Percentiles rank a stretch among this genome's conserved stretches.
Evolutionary conservation across 129 eudicot genomes (phyloP).

Genomic region (Flaveria robusta): DNA sequence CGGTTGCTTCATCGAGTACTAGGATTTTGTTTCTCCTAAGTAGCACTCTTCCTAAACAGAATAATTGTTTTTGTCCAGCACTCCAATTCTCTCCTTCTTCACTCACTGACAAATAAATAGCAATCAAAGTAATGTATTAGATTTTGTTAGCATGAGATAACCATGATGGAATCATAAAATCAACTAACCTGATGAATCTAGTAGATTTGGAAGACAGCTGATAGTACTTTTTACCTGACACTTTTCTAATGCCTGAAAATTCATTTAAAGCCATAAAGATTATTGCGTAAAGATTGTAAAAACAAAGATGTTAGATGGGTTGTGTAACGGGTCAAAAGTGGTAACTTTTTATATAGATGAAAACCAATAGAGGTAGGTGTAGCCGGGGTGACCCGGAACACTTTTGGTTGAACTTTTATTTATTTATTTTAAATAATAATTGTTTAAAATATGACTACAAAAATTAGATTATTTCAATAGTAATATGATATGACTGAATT

Average conservation of each 20-base stretch:
- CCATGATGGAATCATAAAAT: background rate
- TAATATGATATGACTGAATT: no score
- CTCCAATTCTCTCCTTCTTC: conserved; percentile 84
- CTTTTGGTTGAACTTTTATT: no score
- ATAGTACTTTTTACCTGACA: conserved; percentile 74
- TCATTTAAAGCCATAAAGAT: background rate
- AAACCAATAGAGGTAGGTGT: no score
- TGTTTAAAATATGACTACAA: no score
- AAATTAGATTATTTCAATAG: no score
- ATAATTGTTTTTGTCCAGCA: conserved; percentile 70
- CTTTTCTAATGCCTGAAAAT: conserved; percentile 68
- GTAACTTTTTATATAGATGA: no score
- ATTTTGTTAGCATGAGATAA: conserved; percentile 1
- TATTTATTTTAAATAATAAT: no score
- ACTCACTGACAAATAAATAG: conserved; percentile 12
- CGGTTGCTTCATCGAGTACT: conserved; percentile 95
- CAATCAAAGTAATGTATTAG: no score
- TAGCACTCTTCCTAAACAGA: conserved; percentile 72
- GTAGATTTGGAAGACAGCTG: conserved; percentile 61
- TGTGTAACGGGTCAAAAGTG: background rate
- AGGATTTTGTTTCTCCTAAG: conserved; percentile 59
- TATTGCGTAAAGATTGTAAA: background rate
- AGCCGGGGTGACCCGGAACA: no score
- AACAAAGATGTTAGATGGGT: background rate
- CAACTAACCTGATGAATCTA: conserved; percentile 69